Percentiles rank a stretch among this genome's conserved stretches.
These are phyloP conservation scores for Pisolithus microcarpus DNA, from an alignment of 768 basidiomycete species.

Conservation along the genomic window DNA sequence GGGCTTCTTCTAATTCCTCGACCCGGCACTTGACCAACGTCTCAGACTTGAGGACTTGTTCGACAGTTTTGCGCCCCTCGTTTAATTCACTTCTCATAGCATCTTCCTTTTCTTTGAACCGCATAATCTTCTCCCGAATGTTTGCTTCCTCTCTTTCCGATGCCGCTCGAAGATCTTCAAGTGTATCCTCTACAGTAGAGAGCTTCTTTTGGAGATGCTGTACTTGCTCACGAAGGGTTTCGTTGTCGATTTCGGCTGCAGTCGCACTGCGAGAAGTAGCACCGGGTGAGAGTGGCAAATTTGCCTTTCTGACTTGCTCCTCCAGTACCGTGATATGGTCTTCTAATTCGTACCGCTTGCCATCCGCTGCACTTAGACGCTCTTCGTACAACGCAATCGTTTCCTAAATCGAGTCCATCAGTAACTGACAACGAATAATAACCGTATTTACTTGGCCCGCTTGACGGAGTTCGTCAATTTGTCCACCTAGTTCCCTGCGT, in stretches of 20 bases:
- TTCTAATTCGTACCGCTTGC: slow-evolving; percentile 72
- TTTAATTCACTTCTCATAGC: slow-evolving; percentile 62
- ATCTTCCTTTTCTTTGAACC: slow-evolving; percentile 69
- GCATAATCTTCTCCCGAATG: slow-evolving; percentile 55
- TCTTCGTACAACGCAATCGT: slow-evolving; percentile 95
- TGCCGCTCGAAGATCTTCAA: slow-evolving; percentile 67
- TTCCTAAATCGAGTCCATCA: slow-evolving; percentile 45
- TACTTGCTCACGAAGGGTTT: slow-evolving; percentile 85
- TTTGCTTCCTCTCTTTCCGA: slow-evolving; percentile 69
- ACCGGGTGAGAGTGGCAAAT: slow-evolving; percentile 28
- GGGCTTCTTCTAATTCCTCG: slow-evolving; percentile 84
- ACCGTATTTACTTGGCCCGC: slow-evolving; percentile 70
- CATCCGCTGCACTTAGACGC: slow-evolving; percentile 63
- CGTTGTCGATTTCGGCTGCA: slow-evolving; percentile 91
- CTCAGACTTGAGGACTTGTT: slow-evolving; percentile 58
- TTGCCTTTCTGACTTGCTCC: slow-evolving; percentile 33
- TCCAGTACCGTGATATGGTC: slow-evolving; percentile 54
- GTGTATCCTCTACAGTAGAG: slow-evolving; percentile 67
- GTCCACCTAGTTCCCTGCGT: slow-evolving; percentile 55
- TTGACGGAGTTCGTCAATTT: slow-evolving; percentile 78
- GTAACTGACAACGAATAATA: not conserved
- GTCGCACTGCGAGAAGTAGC: slow-evolving; percentile 36
- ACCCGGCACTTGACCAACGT: slow-evolving; percentile 53
- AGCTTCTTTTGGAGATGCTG: slow-evolving; percentile 79
- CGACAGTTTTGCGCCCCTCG: slow-evolving; percentile 58